phyloP scores from a whole-genome alignment of 352 stramenopile genomes.

The Pythium brachiatum region DNA sequence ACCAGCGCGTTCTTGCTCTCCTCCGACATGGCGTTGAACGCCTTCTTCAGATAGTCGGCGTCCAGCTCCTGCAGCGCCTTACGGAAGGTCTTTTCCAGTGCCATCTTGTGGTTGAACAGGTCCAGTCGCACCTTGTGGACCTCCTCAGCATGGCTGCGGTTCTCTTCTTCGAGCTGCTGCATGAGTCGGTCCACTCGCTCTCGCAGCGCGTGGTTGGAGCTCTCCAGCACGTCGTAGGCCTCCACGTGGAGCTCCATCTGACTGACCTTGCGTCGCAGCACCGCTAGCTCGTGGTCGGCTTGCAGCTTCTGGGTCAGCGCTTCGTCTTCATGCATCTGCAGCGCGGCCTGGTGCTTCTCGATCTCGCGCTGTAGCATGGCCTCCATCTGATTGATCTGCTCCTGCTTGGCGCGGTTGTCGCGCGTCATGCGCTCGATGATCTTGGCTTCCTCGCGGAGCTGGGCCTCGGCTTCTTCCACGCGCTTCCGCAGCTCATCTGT shows the following conservation, averaged over 20 bases:
- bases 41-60: slow-evolving; percentile 77
- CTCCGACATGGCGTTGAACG: slow-evolving; percentile 79
- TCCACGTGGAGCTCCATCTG: slow-evolving; percentile 71
- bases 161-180: slow-evolving; percentile 64
- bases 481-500: slow-evolving; percentile 70
- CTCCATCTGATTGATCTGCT: slow-evolving; percentile 71
- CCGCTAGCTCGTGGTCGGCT: slow-evolving; percentile 56
- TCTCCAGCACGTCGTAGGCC: slow-evolving; percentile 64
- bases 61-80: slow-evolving; percentile 76
- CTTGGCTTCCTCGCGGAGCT: slow-evolving; percentile 75
- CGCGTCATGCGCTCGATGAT: slow-evolving; percentile 81
- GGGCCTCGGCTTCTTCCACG: slow-evolving; percentile 68
- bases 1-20: slow-evolving; percentile 84
- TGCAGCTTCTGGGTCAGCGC: slow-evolving; percentile 54
- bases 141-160: slow-evolving; percentile 60
- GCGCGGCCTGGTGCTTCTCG: slow-evolving; percentile 55
- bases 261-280: slow-evolving; percentile 50
- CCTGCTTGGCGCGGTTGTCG: slow-evolving; percentile 70
- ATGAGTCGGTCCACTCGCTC: slow-evolving; percentile 60
- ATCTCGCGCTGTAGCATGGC: slow-evolving; percentile 53
- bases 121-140: slow-evolving; percentile 77
- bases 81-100: slow-evolving; percentile 77
- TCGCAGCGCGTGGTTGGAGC: slow-evolving; percentile 49
- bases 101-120: slow-evolving; percentile 88
- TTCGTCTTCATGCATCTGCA: slow-evolving; percentile 62